Conservation (phyloP, 2,329 filamentous ascomycete species). For the Xylaria sp. region DNA sequence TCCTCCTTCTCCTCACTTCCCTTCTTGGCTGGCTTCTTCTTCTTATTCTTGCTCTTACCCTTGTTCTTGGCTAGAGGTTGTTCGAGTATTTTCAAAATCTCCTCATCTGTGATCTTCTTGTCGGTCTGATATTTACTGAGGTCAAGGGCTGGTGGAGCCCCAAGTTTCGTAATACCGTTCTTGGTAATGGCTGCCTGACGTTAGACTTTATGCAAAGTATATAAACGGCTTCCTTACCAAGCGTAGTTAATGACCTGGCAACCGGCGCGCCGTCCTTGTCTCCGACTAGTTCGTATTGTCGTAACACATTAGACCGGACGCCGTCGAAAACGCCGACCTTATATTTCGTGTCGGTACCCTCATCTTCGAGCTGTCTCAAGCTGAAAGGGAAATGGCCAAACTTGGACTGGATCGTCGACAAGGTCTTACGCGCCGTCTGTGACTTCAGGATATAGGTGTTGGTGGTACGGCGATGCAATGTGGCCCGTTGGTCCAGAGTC, state of each 20-base stretch:
- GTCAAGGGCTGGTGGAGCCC: constrained; percentile 79
- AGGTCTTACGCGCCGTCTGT: constrained; percentile 88
- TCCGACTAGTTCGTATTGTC: constrained; percentile 95
- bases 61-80: constrained; percentile 87
- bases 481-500: constrained; percentile 85
- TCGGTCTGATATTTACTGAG: constrained; percentile 88
- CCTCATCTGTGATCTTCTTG: constrained; percentile 97
- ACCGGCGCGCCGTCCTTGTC: constrained; percentile 91
- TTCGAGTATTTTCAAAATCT: constrained; percentile 93
- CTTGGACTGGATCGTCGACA: constrained; percentile 96
- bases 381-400: constrained; percentile 99
- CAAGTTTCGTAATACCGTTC: constrained; percentile 91
- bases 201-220: constrained; percentile 39
- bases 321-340: constrained; percentile 96
- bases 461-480: constrained; percentile 90
- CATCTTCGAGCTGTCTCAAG: constrained; percentile 94
- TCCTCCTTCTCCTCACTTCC: constrained; percentile 43
- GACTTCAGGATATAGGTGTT: constrained; percentile 95
- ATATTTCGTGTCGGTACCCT: constrained; percentile 78
- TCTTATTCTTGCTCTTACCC: constrained; percentile 93
- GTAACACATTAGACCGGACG: constrained; percentile 89
- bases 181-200: constrained; percentile 84
- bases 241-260: constrained; percentile 86
- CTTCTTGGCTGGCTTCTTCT: constrained; percentile 74
- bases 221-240: constrained; percentile 68